Evolutionary conservation across 2,329 filamentous ascomycete species (phyloP), one percentile per base, ranked within the genome.

Genomic region (Neopestalotiopsis rosae): DNA sequence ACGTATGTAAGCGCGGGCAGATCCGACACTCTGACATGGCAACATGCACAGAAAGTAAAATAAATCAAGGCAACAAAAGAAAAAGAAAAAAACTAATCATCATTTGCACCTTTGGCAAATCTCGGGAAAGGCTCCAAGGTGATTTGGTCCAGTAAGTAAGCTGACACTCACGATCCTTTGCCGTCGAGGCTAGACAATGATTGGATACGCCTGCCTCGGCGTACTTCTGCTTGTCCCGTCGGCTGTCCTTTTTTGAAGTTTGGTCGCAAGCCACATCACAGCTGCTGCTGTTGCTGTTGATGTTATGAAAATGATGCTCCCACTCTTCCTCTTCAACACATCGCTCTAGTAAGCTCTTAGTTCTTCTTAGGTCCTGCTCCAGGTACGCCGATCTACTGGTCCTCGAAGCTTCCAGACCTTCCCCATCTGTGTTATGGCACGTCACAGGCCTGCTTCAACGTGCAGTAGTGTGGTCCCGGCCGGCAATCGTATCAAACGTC

Each of bases 361-460:
- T 28, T 28, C 24, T 28, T 28, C 24, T 28, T 28, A 28, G 24
- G 24, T 28, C 24, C 24, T 24, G 30, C 24, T 28, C 24, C 6
- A 14, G 57, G 14, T 24, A 45, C 14, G 13, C 10, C 24, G 24
- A 65, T 34, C 20, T 17, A 12, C 24, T 17, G 14, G n/a, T 10
- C 12, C 14, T 42, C 63, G 24, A 52, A 64, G 68, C 69, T 73
- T 71, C 67, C 65, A 65, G 61, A 68, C 69, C 49, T 75, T 73
- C 73, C 74, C 73, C 66, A 71, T 72, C 71, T 69, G 69, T 70
- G 74, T 77, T 74, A 75, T 72, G 73, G 67, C 69, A 71, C 74
- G 73, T 77, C 67, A 73, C 72, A 76, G 68, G 73, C 69, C n/a
- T 77, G 75, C 75, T 77, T 77, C 75, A 72, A 71, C 70, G 34